Percentiles rank a stretch among this genome's conserved stretches.
Conservation (phyloP, 768 basidiomycete genomes). For the Hypsizygus marmoreus region DNA sequence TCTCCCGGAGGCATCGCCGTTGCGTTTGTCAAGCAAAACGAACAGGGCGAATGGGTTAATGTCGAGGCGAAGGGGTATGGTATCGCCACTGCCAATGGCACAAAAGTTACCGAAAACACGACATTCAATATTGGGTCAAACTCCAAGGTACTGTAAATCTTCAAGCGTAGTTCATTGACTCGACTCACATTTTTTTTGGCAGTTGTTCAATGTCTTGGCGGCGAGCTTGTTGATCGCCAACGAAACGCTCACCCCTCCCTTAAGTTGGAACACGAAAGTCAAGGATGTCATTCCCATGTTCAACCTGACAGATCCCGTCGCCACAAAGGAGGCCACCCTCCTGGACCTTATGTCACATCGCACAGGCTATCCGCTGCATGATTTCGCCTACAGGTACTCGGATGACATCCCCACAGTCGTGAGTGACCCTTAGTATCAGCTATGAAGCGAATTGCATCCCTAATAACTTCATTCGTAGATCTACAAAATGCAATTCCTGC, state of each 20-base stretch:
- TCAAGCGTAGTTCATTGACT: neutral
- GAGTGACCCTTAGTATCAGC: neutral
- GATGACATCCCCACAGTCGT: conserved; percentile 6
- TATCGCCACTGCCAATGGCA: conserved; percentile 22
- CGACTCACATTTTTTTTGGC: neutral
- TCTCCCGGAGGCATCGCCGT: conserved; percentile 28
- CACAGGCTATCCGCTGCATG: conserved; percentile 27
- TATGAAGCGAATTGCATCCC: neutral
- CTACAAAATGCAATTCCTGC: neutral
- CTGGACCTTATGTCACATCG: conserved; percentile 29
- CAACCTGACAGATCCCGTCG: conserved; percentile 24
- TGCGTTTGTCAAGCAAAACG: conserved; percentile 27
- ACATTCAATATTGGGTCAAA: conserved; percentile 30
- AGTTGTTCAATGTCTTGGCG: conserved; percentile 26
- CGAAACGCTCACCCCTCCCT: conserved; percentile 22
- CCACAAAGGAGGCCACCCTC: conserved; percentile 22
- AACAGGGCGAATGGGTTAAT: conserved; percentile 24
- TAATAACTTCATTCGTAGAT: neutral
- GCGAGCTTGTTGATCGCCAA: conserved; percentile 27
- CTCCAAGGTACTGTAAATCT: conserved; percentile 30
- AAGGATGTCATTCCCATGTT: conserved; percentile 22
- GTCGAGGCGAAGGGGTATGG: conserved; percentile 34
- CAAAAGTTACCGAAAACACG: conserved; percentile 25
- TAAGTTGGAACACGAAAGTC: conserved; percentile 28
- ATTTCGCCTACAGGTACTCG: conserved; percentile 13